Base-by-base conservation (phyloP, 83 land plant genomes). In the Picea engelmannii region DNA sequence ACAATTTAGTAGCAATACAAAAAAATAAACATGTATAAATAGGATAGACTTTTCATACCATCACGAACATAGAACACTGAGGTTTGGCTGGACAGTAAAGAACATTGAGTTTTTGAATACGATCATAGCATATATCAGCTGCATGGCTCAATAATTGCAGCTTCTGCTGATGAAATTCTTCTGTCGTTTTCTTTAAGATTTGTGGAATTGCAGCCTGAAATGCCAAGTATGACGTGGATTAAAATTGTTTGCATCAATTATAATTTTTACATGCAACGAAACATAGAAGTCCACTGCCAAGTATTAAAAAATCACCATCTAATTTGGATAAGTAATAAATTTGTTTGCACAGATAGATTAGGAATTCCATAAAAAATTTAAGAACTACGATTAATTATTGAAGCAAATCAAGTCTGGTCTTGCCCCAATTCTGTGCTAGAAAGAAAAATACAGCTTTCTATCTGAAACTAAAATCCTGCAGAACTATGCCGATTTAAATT, bases 1-100 rank as follows among this genome's bases (percentile, higher is more conserved):
- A 40, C 74, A 69, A 18, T 83, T 24, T 49, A 11, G 59, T 20
- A 65, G 70, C 52, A 35, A n/a, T 31, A n/a, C 25, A 62, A 74
- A 62, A 62, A 52, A 44, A 40, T 40, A 11, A 68, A 24, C 27
- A 78, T 40, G 12, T 59, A 52, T 13, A 83, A 47, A 6, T 49
- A 73, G 20, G 49, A 11, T 23, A 55, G 17, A 12, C 31, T 31
- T 78, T 63, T 13, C 80, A 80, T 76, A 91, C 93, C 93, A 91
- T 91, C 38, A 80, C 85, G 85, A 84, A 89, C 93, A 89, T 89
- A 21, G 89, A 83, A 18, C 89, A 89, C 66, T 91, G 86, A 15
- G 93, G 91, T 78, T 89, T 91, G 60, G 81, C 58, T 24, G 93
- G 89, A 66, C 93, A 89, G 42, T 78, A 79, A 9, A 91, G 75